Evolutionary conservation across 805 yeast species (phyloP).

Genomic region (Kodamaea laetipori): DNA sequence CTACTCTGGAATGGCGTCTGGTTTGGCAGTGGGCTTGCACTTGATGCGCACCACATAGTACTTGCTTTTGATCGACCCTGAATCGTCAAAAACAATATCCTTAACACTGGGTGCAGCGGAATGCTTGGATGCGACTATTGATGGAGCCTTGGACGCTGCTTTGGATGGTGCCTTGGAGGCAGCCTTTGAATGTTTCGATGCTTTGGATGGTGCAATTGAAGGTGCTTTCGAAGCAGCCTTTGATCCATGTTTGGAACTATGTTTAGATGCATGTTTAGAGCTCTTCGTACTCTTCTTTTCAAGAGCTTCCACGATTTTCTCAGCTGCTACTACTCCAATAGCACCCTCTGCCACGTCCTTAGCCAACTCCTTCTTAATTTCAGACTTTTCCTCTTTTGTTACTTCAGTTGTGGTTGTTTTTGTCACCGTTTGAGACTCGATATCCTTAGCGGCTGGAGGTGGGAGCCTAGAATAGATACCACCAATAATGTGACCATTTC

Average conservation of each 20-base stretch:
- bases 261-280: neutral
- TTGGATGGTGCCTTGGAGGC: slow-evolving; percentile 2
- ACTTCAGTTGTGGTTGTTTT: neutral
- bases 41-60: slow-evolving; percentile 13
- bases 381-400: neutral
- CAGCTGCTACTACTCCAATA: neutral
- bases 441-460: neutral
- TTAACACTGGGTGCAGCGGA: neutral
- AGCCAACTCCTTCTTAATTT: neutral
- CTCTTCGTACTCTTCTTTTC: neutral
- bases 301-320: neutral
- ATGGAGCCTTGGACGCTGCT: slow-evolving; percentile 3
- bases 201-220: too few species aligned
- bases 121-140: neutral
- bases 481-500: slow-evolving; percentile 8
- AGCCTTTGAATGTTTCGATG: neutral
- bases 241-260: neutral
- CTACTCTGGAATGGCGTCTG: neutral
- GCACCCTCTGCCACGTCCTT: neutral
- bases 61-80: slow-evolving; percentile 8
- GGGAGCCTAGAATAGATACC: slow-evolving; percentile 10
- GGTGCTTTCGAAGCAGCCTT: slow-evolving; percentile 8
- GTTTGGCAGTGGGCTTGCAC: slow-evolving; percentile 5
- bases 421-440: slow-evolving; percentile 1
- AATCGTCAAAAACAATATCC: slow-evolving; percentile 11